Percentiles rank a stretch among this genome's conserved stretches.
phyloP scores from a whole-genome alignment of 768 basidiomycete species.

The Mycena chlorophos region DNA sequence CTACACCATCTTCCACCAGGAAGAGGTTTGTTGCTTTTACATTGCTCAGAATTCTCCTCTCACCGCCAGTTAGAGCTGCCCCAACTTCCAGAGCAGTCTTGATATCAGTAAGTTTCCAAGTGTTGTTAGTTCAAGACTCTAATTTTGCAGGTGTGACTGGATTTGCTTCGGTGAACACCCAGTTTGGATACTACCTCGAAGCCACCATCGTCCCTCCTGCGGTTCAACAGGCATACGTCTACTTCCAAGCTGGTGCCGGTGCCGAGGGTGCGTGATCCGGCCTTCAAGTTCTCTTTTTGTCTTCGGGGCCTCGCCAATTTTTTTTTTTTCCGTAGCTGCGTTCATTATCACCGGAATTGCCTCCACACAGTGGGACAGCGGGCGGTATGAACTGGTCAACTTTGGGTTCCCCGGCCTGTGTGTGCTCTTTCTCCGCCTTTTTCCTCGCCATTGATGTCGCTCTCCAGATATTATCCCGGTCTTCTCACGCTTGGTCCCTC shows the following conservation, averaged over 20 bases:
- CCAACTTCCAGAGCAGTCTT: constrained; percentile 11
- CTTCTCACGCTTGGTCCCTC: constrained; percentile 27
- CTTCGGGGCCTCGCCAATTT: neutral
- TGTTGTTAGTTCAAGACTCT: neutral
- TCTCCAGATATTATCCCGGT: constrained; percentile 17
- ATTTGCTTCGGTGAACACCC: constrained; percentile 4
- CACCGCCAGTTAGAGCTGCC: constrained; percentile 8
- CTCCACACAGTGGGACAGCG: constrained; percentile 13
- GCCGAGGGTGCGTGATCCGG: neutral
- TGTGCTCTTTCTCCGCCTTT: neutral
- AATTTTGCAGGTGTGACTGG: neutral
- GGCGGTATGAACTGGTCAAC: constrained; percentile 12
- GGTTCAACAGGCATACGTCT: constrained; percentile 25
- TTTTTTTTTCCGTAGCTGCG: constrained; percentile 15
- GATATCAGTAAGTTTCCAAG: constrained; percentile 7
- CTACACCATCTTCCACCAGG: constrained; percentile 27
- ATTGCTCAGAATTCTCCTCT: constrained; percentile 4
- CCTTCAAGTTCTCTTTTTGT: neutral
- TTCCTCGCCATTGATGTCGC: neutral
- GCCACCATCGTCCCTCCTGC: constrained; percentile 25
- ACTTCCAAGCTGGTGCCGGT: constrained; percentile 11
- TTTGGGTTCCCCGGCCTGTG: constrained; percentile 28
- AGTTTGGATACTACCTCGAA: constrained; percentile 26
- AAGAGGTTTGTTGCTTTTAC: constrained; percentile 22
- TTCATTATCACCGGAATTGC: constrained; percentile 24